Conservation (phyloP, 2,329 filamentous ascomycete genomes). For the Cladosporium velox region DNA sequence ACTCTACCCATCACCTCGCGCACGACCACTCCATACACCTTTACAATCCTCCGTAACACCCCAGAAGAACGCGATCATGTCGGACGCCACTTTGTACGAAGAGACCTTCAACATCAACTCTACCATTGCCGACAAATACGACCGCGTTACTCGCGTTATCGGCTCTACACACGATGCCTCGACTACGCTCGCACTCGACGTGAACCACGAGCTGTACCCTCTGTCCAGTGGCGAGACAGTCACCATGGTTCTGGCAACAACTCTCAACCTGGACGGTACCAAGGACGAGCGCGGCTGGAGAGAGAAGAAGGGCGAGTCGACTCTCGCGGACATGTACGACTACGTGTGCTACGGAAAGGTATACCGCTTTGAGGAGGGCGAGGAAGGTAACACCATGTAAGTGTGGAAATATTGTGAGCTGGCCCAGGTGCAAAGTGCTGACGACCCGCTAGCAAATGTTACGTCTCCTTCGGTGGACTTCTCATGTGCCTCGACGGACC, state of each 20-base stretch:
- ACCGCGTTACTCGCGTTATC: slow-evolving; percentile 84
- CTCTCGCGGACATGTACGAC: slow-evolving; percentile 76
- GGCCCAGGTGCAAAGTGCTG: slow-evolving; percentile 26
- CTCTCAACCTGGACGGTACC: slow-evolving; percentile 80
- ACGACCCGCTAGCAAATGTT: slow-evolving; percentile 71
- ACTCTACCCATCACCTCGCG: neutral
- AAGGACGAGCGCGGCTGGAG: slow-evolving; percentile 68
- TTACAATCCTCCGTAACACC: neutral
- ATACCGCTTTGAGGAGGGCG: slow-evolving; percentile 78
- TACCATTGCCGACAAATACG: slow-evolving; percentile 85
- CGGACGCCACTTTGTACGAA: slow-evolving; percentile 91
- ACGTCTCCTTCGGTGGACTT: slow-evolving; percentile 89
- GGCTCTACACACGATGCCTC: slow-evolving; percentile 74
- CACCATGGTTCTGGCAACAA: slow-evolving; percentile 79
- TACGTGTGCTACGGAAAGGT: slow-evolving; percentile 89
- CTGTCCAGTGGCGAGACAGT: slow-evolving; percentile 72
- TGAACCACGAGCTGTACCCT: slow-evolving; percentile 92
- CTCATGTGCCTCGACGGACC: slow-evolving; percentile 89
- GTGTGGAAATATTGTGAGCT: slow-evolving; percentile 39
- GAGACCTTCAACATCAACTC: slow-evolving; percentile 82
- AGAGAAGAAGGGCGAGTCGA: slow-evolving; percentile 60
- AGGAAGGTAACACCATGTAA: slow-evolving; percentile 82
- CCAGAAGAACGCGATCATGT: slow-evolving; percentile 54
- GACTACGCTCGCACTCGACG: slow-evolving; percentile 80
- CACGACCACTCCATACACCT: neutral